These are phyloP conservation scores for Penicillium coffeae DNA, from an alignment of 495 filamentous ascomycete genomes.

Conservation along the genomic window DNA sequence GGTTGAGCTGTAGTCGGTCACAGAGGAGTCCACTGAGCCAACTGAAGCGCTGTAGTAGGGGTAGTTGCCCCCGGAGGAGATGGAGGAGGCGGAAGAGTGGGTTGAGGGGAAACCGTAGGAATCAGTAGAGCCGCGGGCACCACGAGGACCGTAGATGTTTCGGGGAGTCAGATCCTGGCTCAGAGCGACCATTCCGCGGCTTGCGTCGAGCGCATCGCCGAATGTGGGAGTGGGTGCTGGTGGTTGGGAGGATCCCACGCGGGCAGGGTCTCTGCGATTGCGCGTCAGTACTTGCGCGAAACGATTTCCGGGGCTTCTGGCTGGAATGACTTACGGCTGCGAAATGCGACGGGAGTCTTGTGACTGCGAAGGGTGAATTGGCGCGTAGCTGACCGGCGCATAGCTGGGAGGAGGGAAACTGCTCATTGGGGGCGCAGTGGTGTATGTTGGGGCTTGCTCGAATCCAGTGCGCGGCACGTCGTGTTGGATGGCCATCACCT, in stretches of 20 bases:
- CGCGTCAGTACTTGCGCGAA: conserved; percentile 11
- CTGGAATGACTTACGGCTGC: conserved; percentile 87
- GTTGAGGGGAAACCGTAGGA: conserved; percentile 90
- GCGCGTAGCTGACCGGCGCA: conserved; percentile 53
- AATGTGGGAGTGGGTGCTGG: conserved; percentile 36
- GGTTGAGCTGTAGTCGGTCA: conserved; percentile 91
- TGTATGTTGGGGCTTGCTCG: conserved; percentile 59
- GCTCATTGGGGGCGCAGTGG: conserved; percentile 65
- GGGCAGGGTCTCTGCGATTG: conserved; percentile 46
- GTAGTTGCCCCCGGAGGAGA: conserved; percentile 73
- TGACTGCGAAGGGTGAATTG: conserved; percentile 45
- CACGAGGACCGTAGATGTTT: conserved; percentile 75
- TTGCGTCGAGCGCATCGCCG: conserved; percentile 79
- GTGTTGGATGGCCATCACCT: conserved; percentile 68
- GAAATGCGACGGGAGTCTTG: conserved; percentile 75
- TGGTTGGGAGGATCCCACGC: conserved; percentile 44
- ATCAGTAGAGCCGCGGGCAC: conserved; percentile 69
- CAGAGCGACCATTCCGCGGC: conserved; percentile 89
- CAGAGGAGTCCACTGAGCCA: conserved; percentile 81
- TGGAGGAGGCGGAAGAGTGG: conserved; percentile 91
- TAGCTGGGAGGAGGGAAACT: conserved; percentile 59
- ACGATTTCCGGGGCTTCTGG: neutral
- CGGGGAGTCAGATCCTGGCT: conserved; percentile 80
- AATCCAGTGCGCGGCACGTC: conserved; percentile 58
- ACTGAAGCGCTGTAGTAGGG: conserved; percentile 75